Base-by-base conservation (phyloP, 192 early-diverging fungal species). In the Neocallimastix lanati region DNA sequence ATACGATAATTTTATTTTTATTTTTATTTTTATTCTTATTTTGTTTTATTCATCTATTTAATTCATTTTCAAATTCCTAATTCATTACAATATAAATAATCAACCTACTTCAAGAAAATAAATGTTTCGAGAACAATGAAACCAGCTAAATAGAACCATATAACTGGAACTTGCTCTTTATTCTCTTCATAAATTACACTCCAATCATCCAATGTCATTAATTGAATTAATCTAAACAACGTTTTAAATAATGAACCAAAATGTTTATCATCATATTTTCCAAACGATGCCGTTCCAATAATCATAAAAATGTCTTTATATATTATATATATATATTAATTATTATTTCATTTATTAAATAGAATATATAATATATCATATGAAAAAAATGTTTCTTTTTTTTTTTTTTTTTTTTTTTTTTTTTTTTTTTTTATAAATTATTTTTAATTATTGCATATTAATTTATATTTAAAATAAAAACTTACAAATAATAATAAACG, bases 261-360 rank as follows among this genome's bases (percentile, higher is more conserved):
- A 28, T 81, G 78, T n/a, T 78, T 79, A 6, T 83, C 79, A 40
- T 86, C 86, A 27, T 85, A 76, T 29, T 78, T 82, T 29, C 81
- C 76, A 67, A 80, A 86, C 16, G 78, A n/a, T 5, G 82, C 67
- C 4, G 82, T 83, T 27, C 78, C 84, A 36, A 82, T 38, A 25
- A 85, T 81, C 12, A 84, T 80, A 58, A 83, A 84, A 40, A 84
- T 82, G 77, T 86, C 86, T 86, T 58, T 9, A n/a, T n/a, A n/a
- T n/a, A n/a, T n/a, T n/a, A n/a, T n/a, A n/a, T n/a, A n/a, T n/a
- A n/a, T n/a, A n/a, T n/a, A n/a, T n/a, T n/a, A n/a, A n/a, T n/a
- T n/a, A n/a, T n/a, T n/a, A n/a, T n/a, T n/a, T n/a, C n/a, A n/a
- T n/a, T n/a, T n/a, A n/a, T n/a, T n/a, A n/a, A n/a, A n/a, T n/a